A percentile compares a stretch with the other conserved stretches of the same genome.
These are phyloP conservation scores for Penicillium taxi DNA, from an alignment of 495 filamentous ascomycete genomes.

Conservation along the genomic window DNA sequence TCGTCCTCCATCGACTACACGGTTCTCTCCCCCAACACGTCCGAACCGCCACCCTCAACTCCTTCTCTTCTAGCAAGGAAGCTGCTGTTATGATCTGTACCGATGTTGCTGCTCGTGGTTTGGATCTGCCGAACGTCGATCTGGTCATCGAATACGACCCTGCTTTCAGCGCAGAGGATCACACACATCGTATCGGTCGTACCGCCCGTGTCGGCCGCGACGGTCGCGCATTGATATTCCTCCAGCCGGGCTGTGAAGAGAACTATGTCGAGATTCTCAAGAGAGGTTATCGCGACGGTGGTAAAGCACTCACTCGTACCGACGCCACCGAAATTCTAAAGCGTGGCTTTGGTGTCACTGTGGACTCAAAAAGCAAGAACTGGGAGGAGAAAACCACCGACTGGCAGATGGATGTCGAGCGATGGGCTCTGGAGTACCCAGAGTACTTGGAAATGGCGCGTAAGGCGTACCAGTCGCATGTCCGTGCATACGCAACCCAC, in stretches of 20 bases:
- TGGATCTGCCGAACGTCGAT: conserved; percentile 91
- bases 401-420: conserved; percentile 68
- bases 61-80: conserved; percentile 56
- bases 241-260: conserved; percentile 85
- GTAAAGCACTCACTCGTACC: conserved; percentile 43
- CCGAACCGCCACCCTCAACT: conserved; percentile 63
- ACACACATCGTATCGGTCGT: conserved; percentile 88
- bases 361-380: conserved; percentile 32
- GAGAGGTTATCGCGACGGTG: conserved; percentile 48
- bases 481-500: conserved; percentile 92
- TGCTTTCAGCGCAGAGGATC: conserved; percentile 81
- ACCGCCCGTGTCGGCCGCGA: conserved; percentile 86
- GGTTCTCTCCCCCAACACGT: conserved; percentile 85
- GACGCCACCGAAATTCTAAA: conserved; percentile 54
- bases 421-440: conserved; percentile 57
- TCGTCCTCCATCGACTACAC: conserved; percentile 79
- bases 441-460: conserved; percentile 62
- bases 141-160: conserved; percentile 92
- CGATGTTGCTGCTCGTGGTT: conserved; percentile 87
- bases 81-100: conserved; percentile 83
- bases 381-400: conserved; percentile 67
- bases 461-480: conserved; percentile 80
- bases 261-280: conserved; percentile 73
- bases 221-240: conserved; percentile 81
- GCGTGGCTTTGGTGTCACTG: conserved; percentile 49